A percentile compares a stretch with the other conserved stretches of the same genome.
Evolutionary conservation across 2,329 filamentous ascomycete species (phyloP).

Genomic region (Fonsecaea erecta): DNA sequence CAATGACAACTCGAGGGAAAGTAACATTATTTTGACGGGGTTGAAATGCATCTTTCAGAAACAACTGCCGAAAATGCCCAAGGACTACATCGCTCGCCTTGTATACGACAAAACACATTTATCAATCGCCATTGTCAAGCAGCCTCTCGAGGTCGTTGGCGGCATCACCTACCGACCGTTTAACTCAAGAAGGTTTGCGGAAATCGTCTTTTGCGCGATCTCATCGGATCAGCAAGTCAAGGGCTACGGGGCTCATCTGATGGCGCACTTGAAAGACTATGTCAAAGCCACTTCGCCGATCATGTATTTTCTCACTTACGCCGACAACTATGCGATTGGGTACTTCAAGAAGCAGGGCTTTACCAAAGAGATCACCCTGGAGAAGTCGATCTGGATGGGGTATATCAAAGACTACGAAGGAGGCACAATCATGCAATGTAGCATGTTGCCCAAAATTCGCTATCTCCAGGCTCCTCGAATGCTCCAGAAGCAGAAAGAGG

Average conservation of each 20-base stretch:
- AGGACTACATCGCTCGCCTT: constrained; percentile 95
- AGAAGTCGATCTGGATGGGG: constrained; percentile 93
- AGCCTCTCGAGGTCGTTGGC: constrained; percentile 87
- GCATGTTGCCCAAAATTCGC: constrained; percentile 91
- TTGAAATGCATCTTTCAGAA: constrained; percentile 99
- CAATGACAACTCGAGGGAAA: constrained; percentile 87
- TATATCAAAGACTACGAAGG: constrained; percentile 99
- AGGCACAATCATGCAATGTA: constrained; percentile 98
- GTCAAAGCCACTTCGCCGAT: constrained; percentile 95
- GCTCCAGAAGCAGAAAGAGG: constrained; percentile 96
- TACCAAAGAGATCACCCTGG: constrained; percentile 95
- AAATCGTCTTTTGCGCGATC: constrained; percentile 98
- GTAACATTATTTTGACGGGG: constrained; percentile 90
- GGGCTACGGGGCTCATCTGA: constrained; percentile 95
- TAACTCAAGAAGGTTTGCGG: constrained; percentile 87
- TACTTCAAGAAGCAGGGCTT: constrained; percentile 99
- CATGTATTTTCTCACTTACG: constrained; percentile 98
- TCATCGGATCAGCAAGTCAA: constrained; percentile 98
- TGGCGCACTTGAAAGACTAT: constrained; percentile 97
- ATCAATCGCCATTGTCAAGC: constrained; percentile 96
- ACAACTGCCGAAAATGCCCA: constrained; percentile 98
- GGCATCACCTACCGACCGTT: constrained; percentile 97
- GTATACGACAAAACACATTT: constrained; percentile 97
- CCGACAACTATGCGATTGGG: constrained; percentile 97
- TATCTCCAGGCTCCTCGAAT: constrained; percentile 93